Evolutionary conservation across 257 asterid genomes (phyloP).

Genomic region (Ilex asprella): DNA sequence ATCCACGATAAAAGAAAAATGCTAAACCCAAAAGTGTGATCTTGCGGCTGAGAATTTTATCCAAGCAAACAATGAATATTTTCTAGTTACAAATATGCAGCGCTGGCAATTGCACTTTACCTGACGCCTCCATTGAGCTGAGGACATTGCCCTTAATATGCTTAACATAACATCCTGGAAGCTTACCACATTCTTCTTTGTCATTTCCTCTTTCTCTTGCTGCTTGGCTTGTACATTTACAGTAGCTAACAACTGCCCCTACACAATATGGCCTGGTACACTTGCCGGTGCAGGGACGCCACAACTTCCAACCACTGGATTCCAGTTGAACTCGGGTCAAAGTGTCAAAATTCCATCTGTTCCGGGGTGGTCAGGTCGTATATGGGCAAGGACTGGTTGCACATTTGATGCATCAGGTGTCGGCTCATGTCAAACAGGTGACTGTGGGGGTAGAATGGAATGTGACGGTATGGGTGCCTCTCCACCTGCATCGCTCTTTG

Average conservation of each 20-base stretch:
- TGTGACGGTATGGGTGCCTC: slow-evolving; percentile 67
- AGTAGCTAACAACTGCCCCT: slow-evolving; percentile 57
- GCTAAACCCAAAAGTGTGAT: slow-evolving; percentile 50
- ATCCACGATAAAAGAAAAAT: slow-evolving; percentile 58
- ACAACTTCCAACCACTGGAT: slow-evolving; percentile 64
- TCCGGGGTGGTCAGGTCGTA: slow-evolving; percentile 81
- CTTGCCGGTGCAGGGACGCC: slow-evolving; percentile 70
- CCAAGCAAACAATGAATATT: slow-evolving; percentile 24
- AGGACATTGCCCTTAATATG: slow-evolving; percentile 4
- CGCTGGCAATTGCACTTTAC: slow-evolving; percentile 12
- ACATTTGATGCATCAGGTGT: slow-evolving; percentile 47
- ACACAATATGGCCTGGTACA: slow-evolving; percentile 81
- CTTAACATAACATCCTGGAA: slow-evolving; percentile 29
- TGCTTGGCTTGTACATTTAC: slow-evolving; percentile 42
- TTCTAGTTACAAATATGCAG: slow-evolving; percentile 36
- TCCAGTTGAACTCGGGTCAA: slow-evolving; percentile 54
- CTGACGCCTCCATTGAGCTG: not conserved
- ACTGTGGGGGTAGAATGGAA: slow-evolving; percentile 70
- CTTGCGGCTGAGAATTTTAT: slow-evolving; percentile 38
- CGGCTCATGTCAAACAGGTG: slow-evolving; percentile 80
- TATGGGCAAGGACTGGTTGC: slow-evolving; percentile 89
- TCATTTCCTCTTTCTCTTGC: slow-evolving; percentile 18
- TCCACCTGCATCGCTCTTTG: slow-evolving; percentile 75
- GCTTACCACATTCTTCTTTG: slow-evolving; percentile 14
- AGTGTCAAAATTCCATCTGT: slow-evolving; percentile 37